Base-by-base conservation (phyloP, 352 stramenopile species). In the Phytophthora pseudosyringae region DNA sequence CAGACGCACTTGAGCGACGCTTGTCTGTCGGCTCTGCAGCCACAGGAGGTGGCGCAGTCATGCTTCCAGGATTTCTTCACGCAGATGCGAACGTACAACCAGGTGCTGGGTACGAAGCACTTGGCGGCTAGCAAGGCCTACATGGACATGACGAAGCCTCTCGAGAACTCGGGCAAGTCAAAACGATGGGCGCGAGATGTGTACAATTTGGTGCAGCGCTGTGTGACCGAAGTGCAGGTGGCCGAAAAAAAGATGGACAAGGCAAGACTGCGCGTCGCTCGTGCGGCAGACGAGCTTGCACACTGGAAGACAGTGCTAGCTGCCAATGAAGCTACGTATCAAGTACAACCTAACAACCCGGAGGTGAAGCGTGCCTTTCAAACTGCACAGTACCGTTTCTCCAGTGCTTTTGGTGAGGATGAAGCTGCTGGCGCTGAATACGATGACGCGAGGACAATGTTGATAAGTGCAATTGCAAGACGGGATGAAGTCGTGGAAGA, bases 231-330 rank as follows among this genome's bases (percentile, higher is more conserved):
- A 45, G 87, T 95, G 21, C 67, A 67, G 11, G 5, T 79, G 16
- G 82, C 83, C 4, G 85, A 93, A 50, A 85, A 81, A 59, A 92
- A 91, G 65, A 94, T 93, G 80, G 85, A 92, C 41, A 90, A 91
- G 49, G 77, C 81, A 3, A 73, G 76, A 25, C 26, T 45, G n/a
- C 81, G 87, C 35, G 79, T 88, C n/a, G 47, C 89, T 32, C 81
- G 81, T 31, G 81, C 81, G 3, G 77, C 81, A 13, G 81, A 93
- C 15, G 85, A 95, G 26, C 75, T 92, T 7, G 44, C 75, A n/a
- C 83, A 94, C 55, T 94, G 87, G 84, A 81, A 81, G 47, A 79
- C 65, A 18, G 85, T 95, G 45, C 58, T 92, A 9, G 82, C 88
- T 43, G 83, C 85, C 0, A 95, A 95, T 58, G 83, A 93, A 69